A percentile compares a stretch with the other conserved stretches of the same genome.
Evolutionary conservation across 805 yeast species (phyloP).

Genomic region (Priceomyces castillae): DNA sequence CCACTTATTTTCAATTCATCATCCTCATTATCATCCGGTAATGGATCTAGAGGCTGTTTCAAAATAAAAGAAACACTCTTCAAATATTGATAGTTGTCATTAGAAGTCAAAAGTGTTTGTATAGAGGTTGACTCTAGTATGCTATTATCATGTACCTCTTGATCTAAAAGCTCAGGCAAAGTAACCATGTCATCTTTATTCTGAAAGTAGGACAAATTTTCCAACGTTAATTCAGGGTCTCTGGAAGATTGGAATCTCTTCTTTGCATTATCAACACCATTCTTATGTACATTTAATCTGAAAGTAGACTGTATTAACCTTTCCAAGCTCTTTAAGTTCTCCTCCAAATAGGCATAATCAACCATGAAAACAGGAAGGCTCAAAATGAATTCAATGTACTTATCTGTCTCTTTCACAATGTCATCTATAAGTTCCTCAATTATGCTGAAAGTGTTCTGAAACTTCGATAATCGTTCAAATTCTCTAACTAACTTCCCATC

Average conservation of each 20-base stretch:
- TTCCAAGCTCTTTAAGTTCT: slow-evolving; percentile 14
- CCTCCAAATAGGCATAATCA: slow-evolving; percentile 7
- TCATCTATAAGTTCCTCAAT: slow-evolving; percentile 8
- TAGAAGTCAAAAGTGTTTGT: slow-evolving; percentile 5
- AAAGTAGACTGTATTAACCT: slow-evolving; percentile 11
- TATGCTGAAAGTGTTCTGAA: background rate
- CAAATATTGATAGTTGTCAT: slow-evolving; percentile 24
- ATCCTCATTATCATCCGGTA: slow-evolving; percentile 53
- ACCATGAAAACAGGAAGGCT: slow-evolving; percentile 6
- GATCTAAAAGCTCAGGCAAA: slow-evolving; percentile 16
- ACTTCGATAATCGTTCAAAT: slow-evolving; percentile 14
- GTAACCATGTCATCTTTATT: slow-evolving; percentile 9
- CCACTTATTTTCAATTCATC: slow-evolving; percentile 69
- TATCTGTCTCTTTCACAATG: slow-evolving; percentile 10
- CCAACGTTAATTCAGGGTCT: slow-evolving; percentile 21
- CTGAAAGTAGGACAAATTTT: slow-evolving; percentile 19
- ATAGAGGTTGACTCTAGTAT: slow-evolving; percentile 8
- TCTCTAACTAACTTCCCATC: slow-evolving; percentile 9
- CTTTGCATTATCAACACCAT: slow-evolving; percentile 15
- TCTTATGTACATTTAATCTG: slow-evolving; percentile 11
- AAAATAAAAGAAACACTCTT: slow-evolving; percentile 48
- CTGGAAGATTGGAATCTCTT: slow-evolving; percentile 18
- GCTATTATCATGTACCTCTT: slow-evolving; percentile 7
- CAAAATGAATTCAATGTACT: slow-evolving; percentile 13
- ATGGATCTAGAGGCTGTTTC: slow-evolving; percentile 57